Conservation (phyloP, 2,329 filamentous ascomycete genomes). For the Fusarium incarnatum region DNA sequence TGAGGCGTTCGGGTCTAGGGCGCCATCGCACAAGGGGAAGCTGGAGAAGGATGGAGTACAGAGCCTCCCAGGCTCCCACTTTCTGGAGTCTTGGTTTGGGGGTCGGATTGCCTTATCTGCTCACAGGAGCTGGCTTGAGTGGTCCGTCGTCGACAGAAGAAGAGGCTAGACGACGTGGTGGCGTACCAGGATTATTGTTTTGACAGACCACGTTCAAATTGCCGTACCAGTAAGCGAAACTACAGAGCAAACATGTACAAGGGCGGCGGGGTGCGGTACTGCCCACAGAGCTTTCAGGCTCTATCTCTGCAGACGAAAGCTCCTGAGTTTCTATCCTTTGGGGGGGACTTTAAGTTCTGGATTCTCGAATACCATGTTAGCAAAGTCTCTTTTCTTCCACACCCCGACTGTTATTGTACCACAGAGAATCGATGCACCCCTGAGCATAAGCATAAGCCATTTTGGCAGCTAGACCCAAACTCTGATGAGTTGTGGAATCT, state of each 20-base stretch:
- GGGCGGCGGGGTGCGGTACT: neutral
- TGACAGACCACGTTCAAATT: slow-evolving; percentile 9
- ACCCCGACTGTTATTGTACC: slow-evolving; percentile 27
- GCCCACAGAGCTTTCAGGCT: slow-evolving; percentile 22
- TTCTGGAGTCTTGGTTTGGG: slow-evolving; percentile 25
- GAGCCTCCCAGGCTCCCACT: slow-evolving; percentile 46
- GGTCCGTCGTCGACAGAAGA: slow-evolving; percentile 3
- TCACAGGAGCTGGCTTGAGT: slow-evolving; percentile 26
- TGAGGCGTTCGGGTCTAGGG: slow-evolving; percentile 34
- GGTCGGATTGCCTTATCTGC: slow-evolving; percentile 44
- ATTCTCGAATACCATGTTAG: slow-evolving; percentile 36
- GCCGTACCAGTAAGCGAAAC: slow-evolving; percentile 18
- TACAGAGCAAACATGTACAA: slow-evolving; percentile 9
- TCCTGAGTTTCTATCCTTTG: slow-evolving; percentile 29
- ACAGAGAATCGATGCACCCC: slow-evolving; percentile 30
- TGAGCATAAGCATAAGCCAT: slow-evolving; percentile 16
- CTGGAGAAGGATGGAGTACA: slow-evolving; percentile 47
- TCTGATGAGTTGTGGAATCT: slow-evolving; percentile 35
- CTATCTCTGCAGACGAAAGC: slow-evolving; percentile 9
- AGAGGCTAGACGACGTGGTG: slow-evolving; percentile 28
- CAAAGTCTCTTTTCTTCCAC: slow-evolving; percentile 33
- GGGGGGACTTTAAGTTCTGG: slow-evolving; percentile 12
- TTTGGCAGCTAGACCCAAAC: slow-evolving; percentile 22
- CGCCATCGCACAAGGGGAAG: slow-evolving; percentile 48
- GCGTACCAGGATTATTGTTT: slow-evolving; percentile 30